phyloP scores from a whole-genome alignment of 768 basidiomycete genomes.

The Suillus weaverae region DNA sequence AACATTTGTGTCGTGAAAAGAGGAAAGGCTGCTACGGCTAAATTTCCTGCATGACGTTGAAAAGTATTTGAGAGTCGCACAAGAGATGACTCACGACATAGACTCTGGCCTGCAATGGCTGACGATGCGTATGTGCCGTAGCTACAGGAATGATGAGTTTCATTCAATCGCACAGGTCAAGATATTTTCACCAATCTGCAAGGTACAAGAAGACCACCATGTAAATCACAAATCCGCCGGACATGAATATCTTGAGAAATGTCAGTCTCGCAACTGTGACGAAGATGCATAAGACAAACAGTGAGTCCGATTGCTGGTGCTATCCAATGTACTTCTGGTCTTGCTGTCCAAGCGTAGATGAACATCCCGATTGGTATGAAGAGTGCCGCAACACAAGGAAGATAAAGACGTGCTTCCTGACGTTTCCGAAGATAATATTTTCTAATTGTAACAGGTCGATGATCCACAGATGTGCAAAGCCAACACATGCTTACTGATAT shows the following conservation, averaged over 20 bases:
- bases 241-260: slow-evolving; percentile 41
- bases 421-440: slow-evolving; percentile 24
- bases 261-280: slow-evolving; percentile 1
- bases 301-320: slow-evolving; percentile 20
- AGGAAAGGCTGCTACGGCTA: slow-evolving; percentile 50
- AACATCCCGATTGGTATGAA: slow-evolving; percentile 56
- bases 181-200: slow-evolving; percentile 49
- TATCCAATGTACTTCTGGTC: slow-evolving; percentile 55
- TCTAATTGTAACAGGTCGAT: slow-evolving; percentile 7
- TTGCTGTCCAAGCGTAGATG: slow-evolving; percentile 71
- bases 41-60: slow-evolving; percentile 35
- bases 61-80: background rate
- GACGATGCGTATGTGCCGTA: slow-evolving; percentile 60
- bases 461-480: background rate
- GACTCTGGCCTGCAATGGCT: slow-evolving; percentile 59
- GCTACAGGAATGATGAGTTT: slow-evolving; percentile 24
- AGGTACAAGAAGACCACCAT: slow-evolving; percentile 53
- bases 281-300: slow-evolving; percentile 1
- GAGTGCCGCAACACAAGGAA: slow-evolving; percentile 50
- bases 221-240: slow-evolving; percentile 50
- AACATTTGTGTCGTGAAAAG: slow-evolving; percentile 63
- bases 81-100: slow-evolving; percentile 40
- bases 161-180: background rate
- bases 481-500: slow-evolving; percentile 40
- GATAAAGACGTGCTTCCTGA: slow-evolving; percentile 57